phyloP scores from a whole-genome alignment of 169 alveolate species.

The Cryptosporidium canis region DNA sequence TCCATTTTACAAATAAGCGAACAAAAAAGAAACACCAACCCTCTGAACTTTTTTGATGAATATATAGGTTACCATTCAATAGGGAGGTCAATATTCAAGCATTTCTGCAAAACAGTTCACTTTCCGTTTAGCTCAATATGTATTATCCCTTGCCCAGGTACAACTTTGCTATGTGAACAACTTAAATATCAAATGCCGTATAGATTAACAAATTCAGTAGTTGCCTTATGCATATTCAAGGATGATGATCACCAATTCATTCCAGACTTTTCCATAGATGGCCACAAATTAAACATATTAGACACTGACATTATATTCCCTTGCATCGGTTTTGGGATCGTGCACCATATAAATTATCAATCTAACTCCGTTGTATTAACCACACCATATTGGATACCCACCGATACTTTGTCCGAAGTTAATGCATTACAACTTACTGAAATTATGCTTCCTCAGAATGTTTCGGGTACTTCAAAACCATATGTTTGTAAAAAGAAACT shows the following conservation, averaged over 20 bases:
- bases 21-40: constrained; percentile 2
- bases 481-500: constrained; percentile 8
- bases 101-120: constrained; percentile 2
- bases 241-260: constrained; percentile 9
- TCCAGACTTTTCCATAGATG: constrained; percentile 30
- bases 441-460: constrained; percentile 54
- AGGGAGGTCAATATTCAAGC: not conserved
- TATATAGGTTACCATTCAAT: constrained; percentile 20
- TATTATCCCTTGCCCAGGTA: constrained; percentile 26
- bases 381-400: constrained; percentile 32
- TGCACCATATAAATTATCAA: constrained; percentile 37
- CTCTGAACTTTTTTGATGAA: constrained; percentile 6
- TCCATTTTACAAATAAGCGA: not conserved
- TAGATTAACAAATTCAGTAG: constrained; percentile 58
- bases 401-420: constrained; percentile 18
- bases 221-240: constrained; percentile 49
- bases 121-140: constrained; percentile 36
- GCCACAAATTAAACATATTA: constrained; percentile 1
- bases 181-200: not conserved
- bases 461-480: constrained; percentile 6
- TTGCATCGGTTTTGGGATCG: constrained; percentile 64
- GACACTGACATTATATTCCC: constrained; percentile 31
- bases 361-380: constrained; percentile 6
- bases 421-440: constrained; percentile 61
- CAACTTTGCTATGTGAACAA: not conserved